phyloP scores from a whole-genome alignment of 1,284 basidiomycete species.

The Ustilago bromivora region DNA sequence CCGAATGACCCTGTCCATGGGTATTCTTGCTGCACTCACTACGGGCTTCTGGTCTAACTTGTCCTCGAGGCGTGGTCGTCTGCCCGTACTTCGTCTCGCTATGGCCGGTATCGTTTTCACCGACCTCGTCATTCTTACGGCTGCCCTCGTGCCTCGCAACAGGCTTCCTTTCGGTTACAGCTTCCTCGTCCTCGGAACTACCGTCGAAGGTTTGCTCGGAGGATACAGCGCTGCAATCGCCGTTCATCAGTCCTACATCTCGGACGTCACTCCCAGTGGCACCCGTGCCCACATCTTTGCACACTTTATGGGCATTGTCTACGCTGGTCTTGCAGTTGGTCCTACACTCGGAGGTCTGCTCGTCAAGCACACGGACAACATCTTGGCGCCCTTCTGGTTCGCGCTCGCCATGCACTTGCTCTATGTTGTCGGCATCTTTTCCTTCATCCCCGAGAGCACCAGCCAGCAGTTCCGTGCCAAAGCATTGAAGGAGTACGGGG shows the following conservation, averaged over 20 bases:
- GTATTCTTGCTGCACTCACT: constrained; percentile 83
- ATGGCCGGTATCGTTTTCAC: constrained; percentile 81
- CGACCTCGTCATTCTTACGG: constrained; percentile 72
- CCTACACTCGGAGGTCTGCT: constrained; percentile 64
- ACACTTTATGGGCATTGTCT: constrained; percentile 60
- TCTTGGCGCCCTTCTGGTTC: constrained; percentile 58
- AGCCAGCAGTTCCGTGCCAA: constrained; percentile 41
- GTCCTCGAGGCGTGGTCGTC: constrained; percentile 82
- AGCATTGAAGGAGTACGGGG: constrained; percentile 47
- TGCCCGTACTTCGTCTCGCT: constrained; percentile 78
- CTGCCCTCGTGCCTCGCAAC: constrained; percentile 45
- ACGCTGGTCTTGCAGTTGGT: constrained; percentile 62
- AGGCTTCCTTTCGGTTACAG: constrained; percentile 74
- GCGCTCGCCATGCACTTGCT: constrained; percentile 52
- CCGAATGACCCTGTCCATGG: constrained; percentile 79
- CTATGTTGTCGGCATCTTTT: constrained; percentile 50
- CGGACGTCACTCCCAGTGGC: constrained; percentile 63
- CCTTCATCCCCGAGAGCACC: constrained; percentile 65
- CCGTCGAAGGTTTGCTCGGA: constrained; percentile 85
- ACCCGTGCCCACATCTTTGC: constrained; percentile 63
- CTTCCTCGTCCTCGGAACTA: constrained; percentile 82
- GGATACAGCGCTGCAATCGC: constrained; percentile 85
- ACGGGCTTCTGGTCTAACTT: constrained; percentile 89
- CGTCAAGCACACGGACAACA: constrained; percentile 55
- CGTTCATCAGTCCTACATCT: constrained; percentile 82